Evolutionary conservation across 83 land plant genomes (phyloP).

Genomic region (Isoetes engelmannii): DNA sequence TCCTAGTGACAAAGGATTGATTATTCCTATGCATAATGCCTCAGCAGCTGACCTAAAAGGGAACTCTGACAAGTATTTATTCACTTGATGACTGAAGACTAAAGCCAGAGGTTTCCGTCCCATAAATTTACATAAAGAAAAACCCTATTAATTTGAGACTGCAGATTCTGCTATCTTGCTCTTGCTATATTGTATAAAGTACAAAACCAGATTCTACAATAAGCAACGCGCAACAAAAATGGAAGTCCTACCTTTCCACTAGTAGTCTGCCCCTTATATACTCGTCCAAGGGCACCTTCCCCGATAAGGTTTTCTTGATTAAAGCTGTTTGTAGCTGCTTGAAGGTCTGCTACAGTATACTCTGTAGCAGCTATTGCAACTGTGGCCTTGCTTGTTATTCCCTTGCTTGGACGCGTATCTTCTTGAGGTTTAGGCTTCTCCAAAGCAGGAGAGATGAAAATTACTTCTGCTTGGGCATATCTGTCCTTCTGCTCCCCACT

Average conservation of each 20-base stretch:
- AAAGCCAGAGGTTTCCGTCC: background rate
- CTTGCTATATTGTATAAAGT: no score
- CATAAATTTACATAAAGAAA: background rate
- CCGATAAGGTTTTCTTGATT: slow-evolving; percentile 30
- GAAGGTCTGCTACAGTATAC: slow-evolving; percentile 30
- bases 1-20: no score
- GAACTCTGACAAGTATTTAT: no score
- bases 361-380: slow-evolving; percentile 21
- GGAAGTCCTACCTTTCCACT: slow-evolving; percentile 32
- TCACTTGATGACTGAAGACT: no score
- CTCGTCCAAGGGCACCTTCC: slow-evolving; percentile 31
- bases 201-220: no score
- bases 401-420: background rate
- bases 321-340: slow-evolving; percentile 36
- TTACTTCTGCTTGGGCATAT: background rate
- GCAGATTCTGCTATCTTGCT: background rate
- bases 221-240: no score
- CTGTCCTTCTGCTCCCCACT: background rate
- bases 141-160: background rate
- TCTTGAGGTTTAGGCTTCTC: background rate
- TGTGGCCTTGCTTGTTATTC: slow-evolving; percentile 16
- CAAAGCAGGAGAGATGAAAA: background rate
- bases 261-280: slow-evolving; percentile 24
- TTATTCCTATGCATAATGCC: no score
- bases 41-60: no score